phyloP scores from a whole-genome alignment of 2,329 filamentous ascomycete genomes.

The Pseudopithomyces chartarum region DNA sequence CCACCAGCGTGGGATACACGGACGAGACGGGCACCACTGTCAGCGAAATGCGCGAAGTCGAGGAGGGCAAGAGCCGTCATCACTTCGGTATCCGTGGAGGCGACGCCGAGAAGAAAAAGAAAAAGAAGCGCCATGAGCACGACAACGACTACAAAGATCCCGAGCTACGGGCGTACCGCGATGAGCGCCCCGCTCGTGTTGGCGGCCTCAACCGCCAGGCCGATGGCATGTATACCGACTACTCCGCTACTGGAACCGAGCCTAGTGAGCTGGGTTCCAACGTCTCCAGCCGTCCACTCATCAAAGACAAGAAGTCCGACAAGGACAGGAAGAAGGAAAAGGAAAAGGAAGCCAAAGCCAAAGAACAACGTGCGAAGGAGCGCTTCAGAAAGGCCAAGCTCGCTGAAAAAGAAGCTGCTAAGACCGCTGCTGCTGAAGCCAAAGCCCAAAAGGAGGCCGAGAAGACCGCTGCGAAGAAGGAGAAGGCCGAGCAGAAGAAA shows the following conservation, averaged over 20 bases:
- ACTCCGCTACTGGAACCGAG: constrained; percentile 68
- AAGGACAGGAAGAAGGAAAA: constrained; percentile 48
- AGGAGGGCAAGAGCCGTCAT: constrained; percentile 48
- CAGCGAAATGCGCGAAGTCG: constrained; percentile 47
- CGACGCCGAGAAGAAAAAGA: constrained; percentile 47
- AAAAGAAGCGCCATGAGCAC: constrained; percentile 54
- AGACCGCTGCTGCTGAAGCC: constrained; percentile 39
- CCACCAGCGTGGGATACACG: constrained; percentile 48
- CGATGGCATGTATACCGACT: constrained; percentile 81
- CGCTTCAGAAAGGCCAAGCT: constrained; percentile 55
- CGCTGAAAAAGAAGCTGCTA: constrained; percentile 44
- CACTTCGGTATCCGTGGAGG: constrained; percentile 48
- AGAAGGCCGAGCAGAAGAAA: constrained; percentile 50
- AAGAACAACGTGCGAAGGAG: constrained; percentile 52
- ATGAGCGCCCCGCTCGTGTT: constrained; percentile 84
- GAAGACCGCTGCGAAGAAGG: constrained; percentile 40
- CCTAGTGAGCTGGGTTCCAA: constrained; percentile 63
- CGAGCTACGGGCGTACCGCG: constrained; percentile 80
- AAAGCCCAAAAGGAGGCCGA: constrained; percentile 53
- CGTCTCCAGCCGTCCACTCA: constrained; percentile 51
- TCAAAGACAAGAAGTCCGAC: constrained; percentile 41
- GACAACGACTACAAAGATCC: constrained; percentile 58
- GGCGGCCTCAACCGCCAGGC: constrained; percentile 84
- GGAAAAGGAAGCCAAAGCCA: constrained; percentile 45
- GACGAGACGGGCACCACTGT: constrained; percentile 53